A percentile compares a stretch with the other conserved stretches of the same genome.
Evolutionary conservation across 2,329 filamentous ascomycete genomes (phyloP).

Genomic region (Cryphonectria nitschkei): DNA sequence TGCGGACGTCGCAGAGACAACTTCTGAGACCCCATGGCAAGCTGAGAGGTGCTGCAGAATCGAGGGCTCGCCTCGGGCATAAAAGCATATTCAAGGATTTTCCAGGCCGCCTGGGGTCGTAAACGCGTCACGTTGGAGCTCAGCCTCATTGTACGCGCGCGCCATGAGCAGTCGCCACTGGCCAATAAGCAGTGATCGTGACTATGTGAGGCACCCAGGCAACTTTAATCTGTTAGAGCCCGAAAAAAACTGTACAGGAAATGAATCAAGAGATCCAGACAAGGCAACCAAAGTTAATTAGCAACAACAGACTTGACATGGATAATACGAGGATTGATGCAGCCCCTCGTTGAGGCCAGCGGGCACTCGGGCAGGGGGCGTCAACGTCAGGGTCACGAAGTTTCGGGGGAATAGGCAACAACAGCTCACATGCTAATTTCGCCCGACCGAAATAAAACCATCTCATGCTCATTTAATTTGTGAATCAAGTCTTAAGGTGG

Average conservation of each 20-base stretch:
- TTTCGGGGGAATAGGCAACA: background rate
- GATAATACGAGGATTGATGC: background rate
- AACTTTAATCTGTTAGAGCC: background rate
- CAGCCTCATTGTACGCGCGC: constrained; percentile 7
- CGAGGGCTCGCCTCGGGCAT: background rate
- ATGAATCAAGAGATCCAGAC: background rate
- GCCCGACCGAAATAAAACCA: background rate
- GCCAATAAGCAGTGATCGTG: background rate
- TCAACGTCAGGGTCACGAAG: background rate
- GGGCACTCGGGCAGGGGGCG: background rate
- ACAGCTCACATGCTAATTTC: background rate
- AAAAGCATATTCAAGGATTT: background rate
- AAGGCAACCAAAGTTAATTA: background rate
- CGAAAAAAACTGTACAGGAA: background rate
- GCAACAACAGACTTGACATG: background rate
- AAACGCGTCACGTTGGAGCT: background rate
- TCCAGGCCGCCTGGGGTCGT: background rate
- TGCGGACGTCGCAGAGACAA: background rate
- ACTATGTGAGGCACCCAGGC: background rate
- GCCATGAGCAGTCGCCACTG: background rate
- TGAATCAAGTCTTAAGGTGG: too few relatives aligned
- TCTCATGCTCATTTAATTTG: background rate
- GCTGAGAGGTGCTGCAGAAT: background rate
- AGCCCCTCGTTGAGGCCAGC: background rate
- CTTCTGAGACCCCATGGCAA: background rate